Base-by-base conservation (phyloP, 1,284 basidiomycete genomes). In the Agaricales sp. region DNA sequence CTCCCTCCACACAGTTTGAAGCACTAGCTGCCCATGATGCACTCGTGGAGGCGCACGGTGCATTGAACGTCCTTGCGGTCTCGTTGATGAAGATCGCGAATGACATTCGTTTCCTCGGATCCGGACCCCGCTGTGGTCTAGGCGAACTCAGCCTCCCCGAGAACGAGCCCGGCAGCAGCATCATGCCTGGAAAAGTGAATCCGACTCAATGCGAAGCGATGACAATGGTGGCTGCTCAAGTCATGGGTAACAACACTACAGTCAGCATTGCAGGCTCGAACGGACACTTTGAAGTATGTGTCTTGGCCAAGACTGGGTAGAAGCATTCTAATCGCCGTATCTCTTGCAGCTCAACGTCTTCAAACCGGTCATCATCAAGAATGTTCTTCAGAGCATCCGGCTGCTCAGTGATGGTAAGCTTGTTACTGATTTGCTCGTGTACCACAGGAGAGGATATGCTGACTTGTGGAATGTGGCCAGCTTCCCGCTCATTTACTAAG, bases 131-230 rank as follows among this genome's bases (percentile, higher is more conserved):
- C 48, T 99, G 96, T 62, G 96, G 96, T 54, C 77, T 99, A 45
- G 96, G 96, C 26, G 96, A 99, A 70, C 73, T 99, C 47, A 82
- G 78, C 59, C 71, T 99, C 52, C 96, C 96, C 18, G 96, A 99
- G 72, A 99, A 99, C 67, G 96, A 99, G 69, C 96, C 96, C 43
- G 96, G 96, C 52, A 96, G 92, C 62, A 96, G 92, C 54, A 99
- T 99, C 72, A 99, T 99, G 96, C 96, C 96, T 18, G 96, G 96
- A 55, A 99, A 99, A 71, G 96, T 99, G 52, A 99, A 99, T 73
- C 96, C 96, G 14, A 99, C 96, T 3, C 96, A 99, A 67, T 99
- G 96, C 60, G 96, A 99, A 72, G 96, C 96, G 11, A 69, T 96
- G 53, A 99, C 96, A 20, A 99, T 99, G 96, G 92, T 99, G 41